Conservation (phyloP, 768 basidiomycete genomes). For the Xerocomellus dryophilus region DNA sequence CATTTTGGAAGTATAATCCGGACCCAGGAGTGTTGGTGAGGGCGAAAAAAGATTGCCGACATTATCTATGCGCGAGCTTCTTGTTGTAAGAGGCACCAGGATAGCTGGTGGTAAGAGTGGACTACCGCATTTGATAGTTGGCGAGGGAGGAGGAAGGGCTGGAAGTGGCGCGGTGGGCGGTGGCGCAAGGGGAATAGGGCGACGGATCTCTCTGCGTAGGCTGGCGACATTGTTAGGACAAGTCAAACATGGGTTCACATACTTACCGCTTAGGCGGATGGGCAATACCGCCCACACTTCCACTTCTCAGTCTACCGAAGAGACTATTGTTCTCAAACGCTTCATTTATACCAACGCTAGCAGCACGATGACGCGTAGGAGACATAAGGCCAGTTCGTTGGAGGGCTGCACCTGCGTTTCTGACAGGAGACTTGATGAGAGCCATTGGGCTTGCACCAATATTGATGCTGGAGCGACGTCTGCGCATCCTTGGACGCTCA, state of each 20-base stretch:
- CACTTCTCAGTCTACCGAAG: conserved; percentile 54
- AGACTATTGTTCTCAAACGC: conserved; percentile 41
- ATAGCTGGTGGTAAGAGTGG: conserved; percentile 21
- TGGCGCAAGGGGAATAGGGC: conserved; percentile 23
- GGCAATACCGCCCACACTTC: conserved; percentile 41
- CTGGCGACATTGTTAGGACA: conserved; percentile 25
- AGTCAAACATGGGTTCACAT: neutral
- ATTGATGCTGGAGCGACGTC: conserved; percentile 62
- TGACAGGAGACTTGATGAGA: conserved; percentile 54
- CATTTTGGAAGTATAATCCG: conserved; percentile 9
- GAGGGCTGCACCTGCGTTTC: conserved; percentile 49
- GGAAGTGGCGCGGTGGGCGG: conserved; percentile 32
- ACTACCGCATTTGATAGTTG: conserved; percentile 14
- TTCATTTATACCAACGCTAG: conserved; percentile 40
- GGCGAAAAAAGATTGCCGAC: neutral
- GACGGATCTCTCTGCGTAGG: conserved; percentile 39
- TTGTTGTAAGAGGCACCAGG: conserved; percentile 14
- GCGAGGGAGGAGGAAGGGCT: conserved; percentile 23
- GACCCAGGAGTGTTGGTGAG: conserved; percentile 7
- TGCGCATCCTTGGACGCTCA: conserved; percentile 48
- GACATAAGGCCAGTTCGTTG: conserved; percentile 43
- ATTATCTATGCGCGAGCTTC: conserved; percentile 1
- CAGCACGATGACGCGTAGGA: conserved; percentile 43
- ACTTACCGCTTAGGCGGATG: conserved; percentile 34
- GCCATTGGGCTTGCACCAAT: conserved; percentile 52